Percentiles rank a stretch among this genome's conserved stretches.
phyloP scores from a whole-genome alignment of 306 rosid genomes.

The Cajanus cajan region DNA sequence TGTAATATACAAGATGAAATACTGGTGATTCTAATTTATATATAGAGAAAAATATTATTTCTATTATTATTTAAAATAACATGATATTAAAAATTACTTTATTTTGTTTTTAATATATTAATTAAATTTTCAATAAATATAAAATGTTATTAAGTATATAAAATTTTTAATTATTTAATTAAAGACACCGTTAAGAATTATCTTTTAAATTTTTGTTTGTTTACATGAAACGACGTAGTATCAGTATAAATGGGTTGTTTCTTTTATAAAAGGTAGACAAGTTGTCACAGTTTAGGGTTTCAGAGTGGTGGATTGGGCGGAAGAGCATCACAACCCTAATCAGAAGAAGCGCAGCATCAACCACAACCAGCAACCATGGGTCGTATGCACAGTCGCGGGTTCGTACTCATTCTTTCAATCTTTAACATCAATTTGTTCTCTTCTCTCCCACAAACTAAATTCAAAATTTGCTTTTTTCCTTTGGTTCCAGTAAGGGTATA shows the following conservation, averaged over 20 bases:
- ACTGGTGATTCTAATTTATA: too few species aligned
- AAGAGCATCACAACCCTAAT: conserved; percentile 5
- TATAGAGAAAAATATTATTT: too few species aligned
- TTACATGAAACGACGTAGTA: conserved; percentile 17
- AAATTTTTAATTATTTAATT: too few species aligned
- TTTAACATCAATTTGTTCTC: neutral
- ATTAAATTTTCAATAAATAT: too few species aligned
- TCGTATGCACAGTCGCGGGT: conserved; percentile 93
- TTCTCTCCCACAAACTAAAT: neutral
- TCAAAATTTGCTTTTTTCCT: neutral
- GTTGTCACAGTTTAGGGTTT: conserved; percentile 11
- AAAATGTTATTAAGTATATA: too few species aligned
- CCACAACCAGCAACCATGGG: conserved; percentile 52
- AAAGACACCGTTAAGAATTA: too few species aligned
- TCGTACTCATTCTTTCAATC: conserved; percentile 17
- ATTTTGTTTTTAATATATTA: too few species aligned
- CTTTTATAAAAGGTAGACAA: neutral
- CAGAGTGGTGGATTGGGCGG: neutral
- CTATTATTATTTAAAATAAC: too few species aligned
- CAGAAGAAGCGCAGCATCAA: neutral
- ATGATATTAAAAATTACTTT: too few species aligned
- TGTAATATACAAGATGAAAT: too few species aligned
- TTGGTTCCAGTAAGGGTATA: conserved; percentile 78
- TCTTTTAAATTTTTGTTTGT: too few species aligned
- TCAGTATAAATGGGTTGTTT: too few species aligned